These are phyloP conservation scores for Boletus sp. DNA, from an alignment of 1,284 basidiomycete species.

Conservation along the genomic window DNA sequence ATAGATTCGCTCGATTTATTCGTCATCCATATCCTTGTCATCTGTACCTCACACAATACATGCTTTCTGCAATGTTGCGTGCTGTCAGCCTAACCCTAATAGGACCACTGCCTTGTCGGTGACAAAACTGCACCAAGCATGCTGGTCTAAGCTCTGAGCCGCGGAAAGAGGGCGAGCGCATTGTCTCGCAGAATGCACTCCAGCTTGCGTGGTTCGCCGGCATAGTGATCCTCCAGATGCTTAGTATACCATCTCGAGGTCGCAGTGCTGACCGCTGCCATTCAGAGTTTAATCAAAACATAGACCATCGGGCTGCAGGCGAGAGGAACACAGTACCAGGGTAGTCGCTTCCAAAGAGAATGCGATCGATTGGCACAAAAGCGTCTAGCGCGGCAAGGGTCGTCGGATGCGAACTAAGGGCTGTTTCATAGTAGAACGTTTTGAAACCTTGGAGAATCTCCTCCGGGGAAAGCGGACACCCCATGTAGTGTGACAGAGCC, in stretches of 20 bases:
- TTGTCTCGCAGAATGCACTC: conserved; percentile 43
- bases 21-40: conserved; percentile 23
- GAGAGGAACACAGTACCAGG: conserved; percentile 45
- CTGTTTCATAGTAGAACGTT: conserved; percentile 68
- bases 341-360: conserved; percentile 72
- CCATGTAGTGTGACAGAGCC: conserved; percentile 62
- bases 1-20: conserved; percentile 29
- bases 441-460: conserved; percentile 64
- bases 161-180: conserved; percentile 47
- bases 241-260: conserved; percentile 58
- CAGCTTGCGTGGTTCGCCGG: conserved; percentile 33
- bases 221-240: conserved; percentile 47
- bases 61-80: conserved; percentile 12
- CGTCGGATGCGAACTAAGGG: conserved; percentile 52
- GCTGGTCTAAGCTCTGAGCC: conserved; percentile 16
- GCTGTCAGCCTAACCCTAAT: conserved; percentile 7
- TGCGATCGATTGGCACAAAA: conserved; percentile 44
- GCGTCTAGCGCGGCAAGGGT: conserved; percentile 47
- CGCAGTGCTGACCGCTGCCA: conserved; percentile 50
- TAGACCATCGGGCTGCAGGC: neutral
- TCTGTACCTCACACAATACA: conserved; percentile 29
- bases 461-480: conserved; percentile 51
- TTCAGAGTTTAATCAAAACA: conserved; percentile 5
- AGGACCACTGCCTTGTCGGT: neutral
- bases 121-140: neutral